Percentiles rank a stretch among this genome's conserved stretches.
These are phyloP conservation scores for Deinandra increscens DNA, from an alignment of 129 eudicot genomes.

Conservation along the genomic window DNA sequence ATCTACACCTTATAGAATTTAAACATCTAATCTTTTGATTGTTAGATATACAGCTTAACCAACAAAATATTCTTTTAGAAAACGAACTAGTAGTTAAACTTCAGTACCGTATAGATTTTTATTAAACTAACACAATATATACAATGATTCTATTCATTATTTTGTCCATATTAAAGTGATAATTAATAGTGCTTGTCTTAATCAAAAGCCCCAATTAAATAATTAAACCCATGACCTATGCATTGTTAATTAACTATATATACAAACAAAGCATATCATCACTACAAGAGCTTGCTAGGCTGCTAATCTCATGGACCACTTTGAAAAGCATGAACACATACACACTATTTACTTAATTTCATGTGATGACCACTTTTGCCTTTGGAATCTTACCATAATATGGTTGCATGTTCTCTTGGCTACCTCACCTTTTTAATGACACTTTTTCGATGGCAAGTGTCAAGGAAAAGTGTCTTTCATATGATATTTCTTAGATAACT, in stretches of 20 bases:
- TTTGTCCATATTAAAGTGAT: neutral
- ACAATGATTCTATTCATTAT: conserved; percentile 2
- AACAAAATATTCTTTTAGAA: too few relatives aligned
- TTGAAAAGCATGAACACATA: conserved; percentile 21
- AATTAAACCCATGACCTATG: neutral
- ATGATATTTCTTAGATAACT: neutral
- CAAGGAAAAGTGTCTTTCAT: neutral
- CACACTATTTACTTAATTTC: conserved; percentile 18
- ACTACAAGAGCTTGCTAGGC: conserved; percentile 20
- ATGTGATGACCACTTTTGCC: conserved; percentile 28
- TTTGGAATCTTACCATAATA: conserved; percentile 29
- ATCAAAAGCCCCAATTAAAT: conserved; percentile 20
- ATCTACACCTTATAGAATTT: too few relatives aligned
- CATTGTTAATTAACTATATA: neutral
- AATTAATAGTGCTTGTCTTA: conserved; percentile 17
- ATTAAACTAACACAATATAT: neutral
- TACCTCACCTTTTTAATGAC: conserved; percentile 13
- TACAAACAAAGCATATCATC: conserved; percentile 14
- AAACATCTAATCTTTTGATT: too few relatives aligned
- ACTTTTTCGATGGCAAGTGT: conserved; percentile 19
- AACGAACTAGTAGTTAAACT: too few relatives aligned
- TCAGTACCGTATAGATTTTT: neutral
- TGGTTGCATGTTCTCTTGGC: conserved; percentile 31
- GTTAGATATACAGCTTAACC: too few relatives aligned
- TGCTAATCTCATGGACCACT: conserved; percentile 30